Evolutionary conservation across 257 asterid species (phyloP), one percentile per base, ranked within the genome.

Genomic region (Solanum chilense): DNA sequence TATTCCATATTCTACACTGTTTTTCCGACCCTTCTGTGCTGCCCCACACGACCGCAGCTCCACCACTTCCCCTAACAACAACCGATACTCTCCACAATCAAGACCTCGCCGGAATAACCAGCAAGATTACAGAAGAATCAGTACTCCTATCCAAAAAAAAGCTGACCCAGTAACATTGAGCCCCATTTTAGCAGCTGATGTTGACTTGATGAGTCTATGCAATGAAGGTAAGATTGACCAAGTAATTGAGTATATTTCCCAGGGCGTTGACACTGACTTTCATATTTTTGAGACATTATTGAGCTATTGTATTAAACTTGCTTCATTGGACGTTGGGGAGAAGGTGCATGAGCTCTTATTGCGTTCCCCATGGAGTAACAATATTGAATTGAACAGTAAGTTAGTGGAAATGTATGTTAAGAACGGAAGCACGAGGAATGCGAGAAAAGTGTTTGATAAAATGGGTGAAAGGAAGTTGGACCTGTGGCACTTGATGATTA

Each of bases 361-460:
- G 78, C 87, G 73, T 66, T 90, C 93, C 3, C 88, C 87, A 0
- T 88, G 70, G 20, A 23, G 91, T 71, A 89, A 86, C 68, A 90
- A 90, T 82, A 86, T 85, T 49, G 89, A 90, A 89, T 37, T 91
- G 92, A 91, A 86, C 60, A 49, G 73, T 56, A 91, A 85, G 37
- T 2, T 91, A 84, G 77, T 90, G 47, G 84, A 76, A 70, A 86
- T 91, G 90, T 88, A 86, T 21, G 87, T 89, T 39, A 85, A 85
- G 45, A 60, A 84, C 42, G 90, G 91, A 82, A 86, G 81, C 82
- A 90, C 85, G 90, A 90, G 86, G 85, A 73, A 69, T 29, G 92
- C 93, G 37, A 89, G 89, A 44, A 89, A 82, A 37, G 83, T 91
- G 88, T 88, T 91, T 60, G 91, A 89, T 69, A 90, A 87, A 85